Base-by-base conservation (phyloP, 1,139 yeast genomes). In the Suhomyces bokatorum region DNA sequence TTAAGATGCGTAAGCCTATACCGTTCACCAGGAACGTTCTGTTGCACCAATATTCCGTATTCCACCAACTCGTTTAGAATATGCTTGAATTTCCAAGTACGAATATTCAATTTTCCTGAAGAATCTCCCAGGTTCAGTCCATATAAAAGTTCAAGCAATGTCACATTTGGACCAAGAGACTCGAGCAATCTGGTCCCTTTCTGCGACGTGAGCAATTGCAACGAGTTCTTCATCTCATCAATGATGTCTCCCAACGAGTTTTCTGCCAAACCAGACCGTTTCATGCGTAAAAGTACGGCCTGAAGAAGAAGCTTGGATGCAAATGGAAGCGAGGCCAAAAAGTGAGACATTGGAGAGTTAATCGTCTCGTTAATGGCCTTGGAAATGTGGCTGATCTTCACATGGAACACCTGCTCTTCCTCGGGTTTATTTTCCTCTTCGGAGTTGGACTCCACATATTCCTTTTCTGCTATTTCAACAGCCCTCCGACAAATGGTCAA, bases 401-500 rank as follows among this genome's bases (percentile, higher is more conserved):
- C 57, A 34, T 49, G 46, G 52, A 77, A 81, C 1, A 69, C 60
- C 26, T 73, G 76, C 13, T 69, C 69, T 4, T 64, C 66, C 15
- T 51, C 54, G 6, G 58, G 55, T 3, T 52, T 59, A 4, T 50
- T 52, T 11, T 55, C 61, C 3, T 51, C 55, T 20, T 37, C 16
- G 1, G 31, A 51, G 46, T 46, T 35, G 20, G 20, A 51, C 51
- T 10, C 59, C 54, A 7, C 52, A 51, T 72, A 81, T 48, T 80
- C 83, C 45, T 64, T 64, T 57, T 87, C 95, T 0, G 97, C 97
- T 32, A 91, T 73, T 60, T 90, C 97, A 7, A 91, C 87, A 0
- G 98, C 97, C 48, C 98, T 71, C 36, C 95, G 77, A 59, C 97
- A 87, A 13, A 93, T 87, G 47, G 87, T 87, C 45, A 95, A 70